phyloP scores from a whole-genome alignment of 2,329 filamentous ascomycete genomes.

The Xylaria sp. region DNA sequence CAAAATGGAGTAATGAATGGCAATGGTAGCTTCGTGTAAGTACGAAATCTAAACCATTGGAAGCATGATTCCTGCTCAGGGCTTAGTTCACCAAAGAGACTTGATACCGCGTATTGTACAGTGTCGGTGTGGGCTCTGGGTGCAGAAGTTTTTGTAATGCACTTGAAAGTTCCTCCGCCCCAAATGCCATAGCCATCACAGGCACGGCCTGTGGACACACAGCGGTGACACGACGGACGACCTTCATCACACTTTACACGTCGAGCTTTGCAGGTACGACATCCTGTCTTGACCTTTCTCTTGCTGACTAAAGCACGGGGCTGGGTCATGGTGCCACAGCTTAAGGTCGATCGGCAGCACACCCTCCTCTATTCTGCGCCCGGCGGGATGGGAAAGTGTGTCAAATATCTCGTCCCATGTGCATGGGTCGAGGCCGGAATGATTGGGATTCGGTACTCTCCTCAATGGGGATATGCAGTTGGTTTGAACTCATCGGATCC shows the following conservation, averaged over 20 bases:
- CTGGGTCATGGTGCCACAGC: not conserved
- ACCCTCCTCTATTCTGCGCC: not conserved
- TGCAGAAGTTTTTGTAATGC: conserved; percentile 29
- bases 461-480: too few species aligned
- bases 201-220: conserved; percentile 37
- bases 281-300: conserved; percentile 37
- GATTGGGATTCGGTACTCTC: too few species aligned
- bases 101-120: conserved; percentile 8
- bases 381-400: not conserved
- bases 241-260: conserved; percentile 43
- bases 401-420: not conserved
- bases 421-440: too few species aligned
- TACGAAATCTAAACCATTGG: conserved; percentile 52
- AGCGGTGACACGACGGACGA: conserved; percentile 36
- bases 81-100: conserved; percentile 20
- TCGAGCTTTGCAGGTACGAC: conserved; percentile 41
- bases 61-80: conserved; percentile 44
- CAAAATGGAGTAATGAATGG: conserved; percentile 47
- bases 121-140: not conserved
- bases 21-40: conserved; percentile 45
- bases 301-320: not conserved
- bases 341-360: not conserved
- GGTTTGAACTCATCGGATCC: too few species aligned
- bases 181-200: conserved; percentile 43
- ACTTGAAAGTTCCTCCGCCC: conserved; percentile 33